Evolutionary conservation across 495 filamentous ascomycete genomes (phyloP).

Genomic region (Pseudoneurospora amorphoporcata): DNA sequence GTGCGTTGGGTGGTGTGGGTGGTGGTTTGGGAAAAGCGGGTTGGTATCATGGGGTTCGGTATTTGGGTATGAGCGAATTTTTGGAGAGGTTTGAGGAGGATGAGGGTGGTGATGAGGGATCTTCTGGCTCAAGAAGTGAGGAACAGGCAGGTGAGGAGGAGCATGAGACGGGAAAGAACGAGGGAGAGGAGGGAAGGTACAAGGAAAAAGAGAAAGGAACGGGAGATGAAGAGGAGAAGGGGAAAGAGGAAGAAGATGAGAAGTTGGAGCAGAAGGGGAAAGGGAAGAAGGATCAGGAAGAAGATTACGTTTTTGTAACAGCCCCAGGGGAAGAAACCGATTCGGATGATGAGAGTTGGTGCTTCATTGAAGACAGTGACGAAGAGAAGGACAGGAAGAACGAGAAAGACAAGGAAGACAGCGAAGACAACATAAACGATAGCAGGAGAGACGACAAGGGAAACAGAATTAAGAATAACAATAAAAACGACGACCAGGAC

Average conservation of each 20-base stretch:
- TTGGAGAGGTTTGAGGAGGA: constrained; percentile 5
- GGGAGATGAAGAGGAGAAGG: background rate
- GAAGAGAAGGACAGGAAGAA: background rate
- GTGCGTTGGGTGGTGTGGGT: background rate
- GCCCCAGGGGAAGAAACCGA: background rate
- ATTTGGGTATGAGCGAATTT: background rate
- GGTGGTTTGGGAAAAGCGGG: background rate
- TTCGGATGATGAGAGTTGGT: background rate
- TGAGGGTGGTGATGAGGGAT: background rate
- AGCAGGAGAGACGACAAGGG: background rate
- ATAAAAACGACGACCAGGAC: background rate
- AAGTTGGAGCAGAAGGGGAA: background rate
- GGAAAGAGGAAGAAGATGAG: background rate
- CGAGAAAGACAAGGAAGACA: no score
- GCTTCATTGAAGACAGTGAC: background rate
- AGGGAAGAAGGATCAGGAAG: background rate
- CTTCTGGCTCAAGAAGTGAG: background rate
- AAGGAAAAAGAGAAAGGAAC: background rate
- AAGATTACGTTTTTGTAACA: background rate
- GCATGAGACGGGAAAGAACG: constrained; percentile 13
- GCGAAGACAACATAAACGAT: background rate
- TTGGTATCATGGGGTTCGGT: background rate
- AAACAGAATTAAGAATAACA: background rate
- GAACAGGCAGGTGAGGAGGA: constrained; percentile 10
- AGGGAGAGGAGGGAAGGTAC: background rate